These are phyloP conservation scores for Lactarius akahatsu DNA, from an alignment of 768 basidiomycete species.

Conservation along the genomic window DNA sequence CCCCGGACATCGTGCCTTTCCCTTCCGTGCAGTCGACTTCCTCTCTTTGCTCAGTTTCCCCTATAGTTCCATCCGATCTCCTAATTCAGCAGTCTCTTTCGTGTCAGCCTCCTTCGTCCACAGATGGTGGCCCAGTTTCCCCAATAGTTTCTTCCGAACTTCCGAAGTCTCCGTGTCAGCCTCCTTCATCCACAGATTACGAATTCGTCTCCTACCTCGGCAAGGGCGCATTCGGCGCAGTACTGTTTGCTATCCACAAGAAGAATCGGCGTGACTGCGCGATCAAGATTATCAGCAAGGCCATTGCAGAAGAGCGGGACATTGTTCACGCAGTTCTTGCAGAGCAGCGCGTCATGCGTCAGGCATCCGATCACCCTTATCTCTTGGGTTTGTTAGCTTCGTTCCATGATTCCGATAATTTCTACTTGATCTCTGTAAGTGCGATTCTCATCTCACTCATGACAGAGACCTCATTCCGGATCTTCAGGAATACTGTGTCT, in stretches of 20 bases:
- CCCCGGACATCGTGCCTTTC: background rate
- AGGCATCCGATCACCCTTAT: slow-evolving; percentile 24
- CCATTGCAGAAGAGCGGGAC: slow-evolving; percentile 6
- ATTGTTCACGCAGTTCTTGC: slow-evolving; percentile 13
- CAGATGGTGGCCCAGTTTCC: slow-evolving; percentile 4
- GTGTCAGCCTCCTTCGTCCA: slow-evolving; percentile 13
- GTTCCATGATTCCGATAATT: slow-evolving; percentile 30
- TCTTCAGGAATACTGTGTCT: slow-evolving; percentile 31
- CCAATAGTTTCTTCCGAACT: background rate
- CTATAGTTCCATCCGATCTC: background rate
- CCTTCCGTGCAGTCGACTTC: background rate
- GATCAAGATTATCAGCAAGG: slow-evolving; percentile 32
- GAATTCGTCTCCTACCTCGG: slow-evolving; percentile 17
- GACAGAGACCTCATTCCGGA: background rate
- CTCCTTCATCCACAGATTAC: slow-evolving; percentile 19
- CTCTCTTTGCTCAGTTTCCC: background rate
- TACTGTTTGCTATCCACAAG: slow-evolving; percentile 30
- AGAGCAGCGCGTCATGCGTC: slow-evolving; percentile 16
- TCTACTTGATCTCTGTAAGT: slow-evolving; percentile 33
- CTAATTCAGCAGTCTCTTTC: background rate
- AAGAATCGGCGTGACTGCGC: slow-evolving; percentile 22
- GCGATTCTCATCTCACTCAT: background rate
- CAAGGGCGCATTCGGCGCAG: slow-evolving; percentile 24
- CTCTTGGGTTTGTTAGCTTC: slow-evolving; percentile 32
- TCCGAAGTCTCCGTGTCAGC: background rate